Conservation (phyloP, 2,329 filamentous ascomycete species). For the Ustilaginoidea virens region DNA sequence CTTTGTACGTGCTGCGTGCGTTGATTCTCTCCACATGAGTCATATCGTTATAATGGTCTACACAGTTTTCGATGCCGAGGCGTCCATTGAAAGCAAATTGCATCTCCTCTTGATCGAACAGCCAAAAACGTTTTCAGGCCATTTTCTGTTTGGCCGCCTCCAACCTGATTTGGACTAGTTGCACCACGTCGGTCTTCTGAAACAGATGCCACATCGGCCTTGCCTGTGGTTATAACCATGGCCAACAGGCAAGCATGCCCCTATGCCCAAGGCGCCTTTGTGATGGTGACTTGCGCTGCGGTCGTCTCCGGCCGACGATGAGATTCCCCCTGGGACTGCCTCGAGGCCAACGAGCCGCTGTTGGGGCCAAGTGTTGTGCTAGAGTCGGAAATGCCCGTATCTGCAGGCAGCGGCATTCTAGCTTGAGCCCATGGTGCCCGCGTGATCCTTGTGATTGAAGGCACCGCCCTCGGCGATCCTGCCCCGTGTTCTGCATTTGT, state of each 20-base stretch:
- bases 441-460: conserved; percentile 11
- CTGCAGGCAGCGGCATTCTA: conserved; percentile 20
- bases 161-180: no score
- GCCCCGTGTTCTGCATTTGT: conserved; percentile 9
- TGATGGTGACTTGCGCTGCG: conserved; percentile 23
- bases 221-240: no score
- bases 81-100: not conserved
- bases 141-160: not conserved
- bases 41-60: conserved; percentile 5
- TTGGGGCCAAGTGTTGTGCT: conserved; percentile 17
- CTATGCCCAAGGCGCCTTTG: conserved; percentile 32
- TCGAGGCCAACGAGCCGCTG: conserved; percentile 11
- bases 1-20: conserved; percentile 2
- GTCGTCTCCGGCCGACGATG: conserved; percentile 14
- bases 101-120: not conserved
- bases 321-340: conserved; percentile 8
- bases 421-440: conserved; percentile 29
- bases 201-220: no score
- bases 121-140: not conserved
- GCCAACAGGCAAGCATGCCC: conserved; percentile 6
- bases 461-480: no score
- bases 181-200: no score
- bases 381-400: conserved; percentile 24
- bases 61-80: conserved; percentile 3
- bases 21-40: conserved; percentile 6